Evolutionary conservation across 129 eudicot genomes (phyloP).

Genomic region (Ambrosia artemisiifolia): DNA sequence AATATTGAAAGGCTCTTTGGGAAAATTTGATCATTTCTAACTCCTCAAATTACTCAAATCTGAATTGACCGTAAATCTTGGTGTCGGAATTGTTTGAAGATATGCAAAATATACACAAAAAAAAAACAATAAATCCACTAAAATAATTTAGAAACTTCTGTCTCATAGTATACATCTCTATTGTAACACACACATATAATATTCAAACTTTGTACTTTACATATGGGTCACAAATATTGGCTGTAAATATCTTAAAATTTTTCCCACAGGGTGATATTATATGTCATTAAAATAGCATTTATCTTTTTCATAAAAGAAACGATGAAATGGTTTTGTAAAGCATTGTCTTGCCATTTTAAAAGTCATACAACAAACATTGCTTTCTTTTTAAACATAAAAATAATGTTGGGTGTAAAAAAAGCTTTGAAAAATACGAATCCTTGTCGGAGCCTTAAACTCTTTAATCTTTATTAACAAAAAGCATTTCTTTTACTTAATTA

Average conservation of each 20-base stretch:
- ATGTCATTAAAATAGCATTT: neutral
- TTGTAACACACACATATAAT: too few species aligned
- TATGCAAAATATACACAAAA: neutral
- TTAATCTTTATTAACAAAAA: neutral
- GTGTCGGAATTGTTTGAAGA: neutral
- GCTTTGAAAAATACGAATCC: slow-evolving; percentile 15
- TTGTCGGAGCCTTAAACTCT: slow-evolving; percentile 17
- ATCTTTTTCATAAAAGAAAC: neutral
- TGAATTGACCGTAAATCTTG: slow-evolving; percentile 1
- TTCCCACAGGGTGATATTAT: neutral
- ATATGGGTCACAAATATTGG: neutral
- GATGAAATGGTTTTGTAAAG: neutral
- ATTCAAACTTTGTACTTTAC: neutral
- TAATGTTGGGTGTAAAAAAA: neutral
- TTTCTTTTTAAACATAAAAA: neutral
- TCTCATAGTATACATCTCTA: neutral
- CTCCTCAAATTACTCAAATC: neutral
- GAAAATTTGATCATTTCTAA: slow-evolving; percentile 6
- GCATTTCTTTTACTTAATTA: neutral
- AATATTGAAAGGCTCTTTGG: neutral
- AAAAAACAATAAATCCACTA: neutral
- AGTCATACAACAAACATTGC: slow-evolving; percentile 1
- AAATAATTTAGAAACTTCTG: neutral
- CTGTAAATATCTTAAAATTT: too few species aligned
- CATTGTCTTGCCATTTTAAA: slow-evolving; percentile 3